Conservation (phyloP, 2,329 filamentous ascomycete species). For the Colletotrichum sp. region DNA sequence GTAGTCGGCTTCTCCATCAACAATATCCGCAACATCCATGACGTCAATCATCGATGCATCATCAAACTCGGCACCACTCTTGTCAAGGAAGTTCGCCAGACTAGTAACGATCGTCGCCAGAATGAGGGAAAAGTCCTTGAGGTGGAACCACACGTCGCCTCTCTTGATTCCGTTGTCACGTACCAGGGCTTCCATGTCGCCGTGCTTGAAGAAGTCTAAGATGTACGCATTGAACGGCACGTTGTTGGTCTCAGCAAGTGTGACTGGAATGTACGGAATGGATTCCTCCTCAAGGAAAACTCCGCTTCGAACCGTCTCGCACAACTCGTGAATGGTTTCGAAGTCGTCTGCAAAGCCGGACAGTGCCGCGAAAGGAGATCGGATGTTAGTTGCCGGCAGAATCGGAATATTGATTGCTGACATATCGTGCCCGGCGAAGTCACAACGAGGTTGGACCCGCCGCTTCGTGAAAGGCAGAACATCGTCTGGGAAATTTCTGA, state of each 20-base stretch:
- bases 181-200: conserved; percentile 64
- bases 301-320: conserved; percentile 65
- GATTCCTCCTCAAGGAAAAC: conserved; percentile 79
- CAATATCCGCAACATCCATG: conserved; percentile 40
- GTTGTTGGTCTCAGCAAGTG: conserved; percentile 55
- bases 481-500: conserved; percentile 54
- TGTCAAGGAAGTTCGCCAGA: conserved; percentile 56
- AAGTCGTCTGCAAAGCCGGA: conserved; percentile 73
- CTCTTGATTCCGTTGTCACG: conserved; percentile 69
- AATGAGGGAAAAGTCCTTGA: conserved; percentile 64
- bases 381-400: conserved; percentile 50
- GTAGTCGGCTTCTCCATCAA: conserved; percentile 41
- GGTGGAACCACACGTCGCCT: conserved; percentile 73
- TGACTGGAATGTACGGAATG: conserved; percentile 71
- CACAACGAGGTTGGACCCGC: neutral
- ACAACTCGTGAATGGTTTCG: conserved; percentile 69
- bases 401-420: neutral
- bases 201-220: conserved; percentile 80
- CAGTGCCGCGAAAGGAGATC: conserved; percentile 74
- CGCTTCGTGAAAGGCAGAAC: conserved; percentile 61
- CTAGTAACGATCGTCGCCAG: conserved; percentile 76
- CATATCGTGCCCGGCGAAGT: neutral
- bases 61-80: conserved; percentile 33
- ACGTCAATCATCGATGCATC: conserved; percentile 45
- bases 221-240: conserved; percentile 70